Base-by-base conservation (phyloP, 108 stramenopile species). In the Parietichytrium sp. region DNA sequence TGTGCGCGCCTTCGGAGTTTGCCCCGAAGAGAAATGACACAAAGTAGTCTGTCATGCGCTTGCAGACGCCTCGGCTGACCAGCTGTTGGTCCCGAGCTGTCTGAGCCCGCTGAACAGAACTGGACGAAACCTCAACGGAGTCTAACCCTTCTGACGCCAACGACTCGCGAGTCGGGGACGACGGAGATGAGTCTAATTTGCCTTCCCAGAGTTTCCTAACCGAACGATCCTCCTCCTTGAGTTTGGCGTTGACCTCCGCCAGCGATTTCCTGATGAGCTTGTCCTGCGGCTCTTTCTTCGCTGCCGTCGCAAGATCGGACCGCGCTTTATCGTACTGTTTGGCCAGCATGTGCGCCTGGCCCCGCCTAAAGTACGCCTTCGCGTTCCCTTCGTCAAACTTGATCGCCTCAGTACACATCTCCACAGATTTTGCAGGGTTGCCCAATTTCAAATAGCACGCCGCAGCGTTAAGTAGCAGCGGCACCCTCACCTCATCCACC, bases 381-480 rank as follows among this genome's bases (percentile, higher is more conserved):
- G 61, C 15, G 20, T 72, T 36, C 23, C 45, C 33, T 31, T 33
- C 16, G 33, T 45, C 42, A 13, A 23, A 23, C 25, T 72, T 25
- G 23, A 72, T 13, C 10, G 45, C 61, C 6, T 27, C 6, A 0
- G 61, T 10, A 25, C 61, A 72, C 10, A 72, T n/a, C 15, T 72
- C 61, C 6, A 72, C 33, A 23, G 61, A 33, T n/a, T 42, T 33
- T 13, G 38, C 38, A 16, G 61, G 61, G 23, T 72, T 2, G 16
- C 20, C 61, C 38, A 72, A 42, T 8, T 25, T 16, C 33, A 72
- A 20, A 42, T 42, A 72, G 42, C 61, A 72, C 23, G 61, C 61
- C 29, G 61, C 61, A 27, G 61, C 61, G 45, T 72, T 72, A 42
- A 72, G 61, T 42, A 45, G 61, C 8, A 72, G 61, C 29, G 61